A percentile compares a stretch with the other conserved stretches of the same genome.
Evolutionary conservation across 1,284 basidiomycete genomes (phyloP).

Genomic region (Malassezia vespertilionis): DNA sequence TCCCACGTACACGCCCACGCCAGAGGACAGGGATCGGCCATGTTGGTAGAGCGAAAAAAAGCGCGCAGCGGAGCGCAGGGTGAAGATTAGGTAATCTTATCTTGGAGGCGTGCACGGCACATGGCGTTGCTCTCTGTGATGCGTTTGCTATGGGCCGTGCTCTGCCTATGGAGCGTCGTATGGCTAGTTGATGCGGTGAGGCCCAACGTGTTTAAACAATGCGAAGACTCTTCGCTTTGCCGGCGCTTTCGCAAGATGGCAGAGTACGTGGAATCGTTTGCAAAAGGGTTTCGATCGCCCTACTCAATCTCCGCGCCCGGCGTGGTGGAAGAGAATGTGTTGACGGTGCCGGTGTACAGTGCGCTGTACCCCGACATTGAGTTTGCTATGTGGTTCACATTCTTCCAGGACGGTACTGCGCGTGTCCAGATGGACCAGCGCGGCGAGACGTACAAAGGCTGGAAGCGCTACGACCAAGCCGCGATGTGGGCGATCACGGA

Average conservation of each 20-base stretch:
- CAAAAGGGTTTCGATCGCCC: slow-evolving; percentile 26
- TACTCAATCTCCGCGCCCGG: slow-evolving; percentile 21
- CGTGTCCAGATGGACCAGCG: slow-evolving; percentile 38
- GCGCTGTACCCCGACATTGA: slow-evolving; percentile 35
- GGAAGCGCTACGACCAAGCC: slow-evolving; percentile 41
- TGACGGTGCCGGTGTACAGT: slow-evolving; percentile 22
- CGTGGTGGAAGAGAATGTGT: slow-evolving; percentile 4
- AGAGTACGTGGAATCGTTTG: slow-evolving; percentile 25
- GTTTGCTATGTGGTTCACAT: slow-evolving; percentile 29
- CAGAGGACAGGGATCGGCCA: slow-evolving; percentile 11
- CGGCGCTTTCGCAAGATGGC: slow-evolving; percentile 38
- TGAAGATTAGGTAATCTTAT: neutral
- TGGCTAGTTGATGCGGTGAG: slow-evolving; percentile 14
- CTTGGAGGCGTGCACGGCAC: neutral
- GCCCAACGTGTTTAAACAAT: slow-evolving; percentile 40
- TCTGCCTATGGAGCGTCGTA: too few species aligned
- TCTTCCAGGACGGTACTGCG: slow-evolving; percentile 40
- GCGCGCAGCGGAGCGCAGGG: neutral
- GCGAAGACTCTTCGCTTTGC: slow-evolving; percentile 43
- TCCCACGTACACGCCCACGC: slow-evolving; percentile 17
- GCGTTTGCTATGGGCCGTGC: too few species aligned
- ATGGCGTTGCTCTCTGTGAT: neutral
- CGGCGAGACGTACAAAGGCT: slow-evolving; percentile 27
- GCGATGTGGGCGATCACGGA: slow-evolving; percentile 33
- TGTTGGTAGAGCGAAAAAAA: neutral